Conservation (phyloP, 2,329 filamentous ascomycete genomes). For the Zasmidium cellare region DNA sequence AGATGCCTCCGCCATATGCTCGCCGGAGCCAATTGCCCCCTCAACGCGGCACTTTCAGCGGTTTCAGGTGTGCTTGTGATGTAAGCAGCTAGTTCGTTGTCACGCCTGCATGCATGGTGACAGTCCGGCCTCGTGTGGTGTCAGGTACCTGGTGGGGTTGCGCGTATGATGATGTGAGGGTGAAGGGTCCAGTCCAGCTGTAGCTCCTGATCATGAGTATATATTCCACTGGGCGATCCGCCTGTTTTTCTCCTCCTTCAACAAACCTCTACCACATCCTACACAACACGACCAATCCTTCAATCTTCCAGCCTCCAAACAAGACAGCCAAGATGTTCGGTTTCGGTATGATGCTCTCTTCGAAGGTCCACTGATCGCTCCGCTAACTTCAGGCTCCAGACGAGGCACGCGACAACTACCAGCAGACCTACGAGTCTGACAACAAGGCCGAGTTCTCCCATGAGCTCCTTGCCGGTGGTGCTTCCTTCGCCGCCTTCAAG, state of each 20-base stretch:
- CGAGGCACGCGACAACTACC: constrained; percentile 55
- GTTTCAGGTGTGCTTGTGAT: constrained; percentile 16
- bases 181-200: constrained; percentile 1
- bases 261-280: constrained; percentile 2
- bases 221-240: constrained; percentile 10
- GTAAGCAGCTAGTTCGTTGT: constrained; percentile 12
- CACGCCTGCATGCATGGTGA: background rate
- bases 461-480: constrained; percentile 73
- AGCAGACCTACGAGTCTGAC: constrained; percentile 53
- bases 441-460: constrained; percentile 65
- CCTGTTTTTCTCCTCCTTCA: constrained; percentile 4
- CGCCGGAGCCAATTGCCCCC: constrained; percentile 10
- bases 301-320: background rate
- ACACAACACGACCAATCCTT: background rate
- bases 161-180: constrained; percentile 6
- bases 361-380: background rate
- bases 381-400: constrained; percentile 37
- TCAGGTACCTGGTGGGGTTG: constrained; percentile 1
- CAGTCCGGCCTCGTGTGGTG: constrained; percentile 4
- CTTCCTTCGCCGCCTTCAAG: constrained; percentile 79
- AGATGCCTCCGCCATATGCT: background rate
- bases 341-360: constrained; percentile 37
- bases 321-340: constrained; percentile 44
- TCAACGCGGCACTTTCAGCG: constrained; percentile 1
- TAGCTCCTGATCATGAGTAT: constrained; percentile 12